Percentiles rank a stretch among this genome's conserved stretches.
Evolutionary conservation across 1,139 yeast species (phyloP).

Genomic region (Yamadazyma dushanensis): DNA sequence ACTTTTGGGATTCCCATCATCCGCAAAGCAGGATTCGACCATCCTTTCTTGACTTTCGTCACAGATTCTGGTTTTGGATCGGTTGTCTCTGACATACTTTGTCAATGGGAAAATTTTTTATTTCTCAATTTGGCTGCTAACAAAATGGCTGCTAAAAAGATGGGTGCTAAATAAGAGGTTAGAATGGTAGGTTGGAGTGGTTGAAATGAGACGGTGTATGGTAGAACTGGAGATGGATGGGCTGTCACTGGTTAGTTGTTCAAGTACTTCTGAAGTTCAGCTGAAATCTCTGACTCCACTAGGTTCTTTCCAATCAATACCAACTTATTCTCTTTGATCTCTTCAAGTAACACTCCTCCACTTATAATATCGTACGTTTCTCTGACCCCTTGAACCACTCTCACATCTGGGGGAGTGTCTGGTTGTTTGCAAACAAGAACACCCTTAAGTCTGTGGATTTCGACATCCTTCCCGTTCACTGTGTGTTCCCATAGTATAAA

Average conservation of each 20-base stretch:
- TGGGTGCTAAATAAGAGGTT: no score
- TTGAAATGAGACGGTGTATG: background rate
- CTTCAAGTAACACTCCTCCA: slow-evolving; percentile 42
- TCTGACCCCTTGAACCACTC: slow-evolving; percentile 90
- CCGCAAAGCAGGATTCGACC: slow-evolving; percentile 81
- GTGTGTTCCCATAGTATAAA: slow-evolving; percentile 65
- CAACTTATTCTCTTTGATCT: slow-evolving; percentile 49
- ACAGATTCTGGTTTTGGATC: slow-evolving; percentile 3
- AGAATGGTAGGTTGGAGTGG: background rate
- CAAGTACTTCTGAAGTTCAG: slow-evolving; percentile 19
- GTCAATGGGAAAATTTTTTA: slow-evolving; percentile 2
- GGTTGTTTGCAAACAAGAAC: slow-evolving; percentile 39
- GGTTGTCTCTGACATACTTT: slow-evolving; percentile 4
- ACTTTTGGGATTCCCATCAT: slow-evolving; percentile 84
- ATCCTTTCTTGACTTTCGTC: slow-evolving; percentile 45
- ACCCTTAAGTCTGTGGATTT: slow-evolving; percentile 85
- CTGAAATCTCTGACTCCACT: slow-evolving; percentile 27
- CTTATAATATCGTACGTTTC: slow-evolving; percentile 83
- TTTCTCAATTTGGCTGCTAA: background rate
- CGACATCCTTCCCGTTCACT: slow-evolving; percentile 46
- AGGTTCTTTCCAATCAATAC: slow-evolving; percentile 82
- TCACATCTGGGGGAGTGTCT: slow-evolving; percentile 29
- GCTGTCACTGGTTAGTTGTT: background rate
- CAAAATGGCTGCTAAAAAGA: slow-evolving; percentile 2
- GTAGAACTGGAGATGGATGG: background rate